Evolutionary conservation across 2,329 filamentous ascomycete genomes (phyloP).

Genomic region (Neofusicoccum laricinum): DNA sequence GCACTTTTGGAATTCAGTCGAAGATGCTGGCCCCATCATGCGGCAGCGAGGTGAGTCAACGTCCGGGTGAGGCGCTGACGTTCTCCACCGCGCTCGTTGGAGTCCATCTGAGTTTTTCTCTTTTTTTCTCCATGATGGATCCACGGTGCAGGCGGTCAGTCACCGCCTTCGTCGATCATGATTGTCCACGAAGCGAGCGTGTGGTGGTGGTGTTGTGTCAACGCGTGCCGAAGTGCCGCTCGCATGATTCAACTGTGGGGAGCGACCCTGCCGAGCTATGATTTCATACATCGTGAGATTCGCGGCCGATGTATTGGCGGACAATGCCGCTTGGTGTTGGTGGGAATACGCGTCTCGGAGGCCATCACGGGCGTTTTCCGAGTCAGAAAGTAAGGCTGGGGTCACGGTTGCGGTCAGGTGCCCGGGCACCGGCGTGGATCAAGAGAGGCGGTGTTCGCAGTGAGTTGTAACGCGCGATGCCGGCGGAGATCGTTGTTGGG

Average conservation of each 20-base stretch:
- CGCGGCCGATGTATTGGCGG: not conserved
- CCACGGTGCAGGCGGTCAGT: slow-evolving; percentile 10
- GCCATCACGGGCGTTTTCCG: not conserved
- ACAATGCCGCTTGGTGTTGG: slow-evolving; percentile 4
- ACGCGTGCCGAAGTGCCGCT: not conserved
- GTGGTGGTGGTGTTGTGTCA: slow-evolving; percentile 8
- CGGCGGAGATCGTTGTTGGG: slow-evolving; percentile 9
- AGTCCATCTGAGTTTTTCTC: not conserved
- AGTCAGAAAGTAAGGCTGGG: slow-evolving; percentile 3
- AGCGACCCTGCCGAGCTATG: not conserved
- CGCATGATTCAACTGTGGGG: slow-evolving; percentile 7
- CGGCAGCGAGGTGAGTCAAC: not conserved
- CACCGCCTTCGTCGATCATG: slow-evolving; percentile 10
- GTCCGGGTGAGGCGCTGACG: not conserved
- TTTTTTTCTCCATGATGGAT: not conserved
- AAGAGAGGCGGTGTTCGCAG: slow-evolving; percentile 7
- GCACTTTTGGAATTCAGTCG: not conserved
- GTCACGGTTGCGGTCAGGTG: not conserved
- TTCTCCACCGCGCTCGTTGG: not conserved
- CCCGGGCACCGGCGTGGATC: not conserved
- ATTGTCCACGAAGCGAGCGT: slow-evolving; percentile 5
- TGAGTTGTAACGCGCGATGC: slow-evolving; percentile 10
- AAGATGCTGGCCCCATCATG: not conserved
- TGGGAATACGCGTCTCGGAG: not conserved
- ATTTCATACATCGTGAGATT: slow-evolving; percentile 15